A percentile compares a stretch with the other conserved stretches of the same genome.
These are phyloP conservation scores for Allomyces macrogynus DNA, from an alignment of 192 early-diverging fungal species.

Conservation along the genomic window DNA sequence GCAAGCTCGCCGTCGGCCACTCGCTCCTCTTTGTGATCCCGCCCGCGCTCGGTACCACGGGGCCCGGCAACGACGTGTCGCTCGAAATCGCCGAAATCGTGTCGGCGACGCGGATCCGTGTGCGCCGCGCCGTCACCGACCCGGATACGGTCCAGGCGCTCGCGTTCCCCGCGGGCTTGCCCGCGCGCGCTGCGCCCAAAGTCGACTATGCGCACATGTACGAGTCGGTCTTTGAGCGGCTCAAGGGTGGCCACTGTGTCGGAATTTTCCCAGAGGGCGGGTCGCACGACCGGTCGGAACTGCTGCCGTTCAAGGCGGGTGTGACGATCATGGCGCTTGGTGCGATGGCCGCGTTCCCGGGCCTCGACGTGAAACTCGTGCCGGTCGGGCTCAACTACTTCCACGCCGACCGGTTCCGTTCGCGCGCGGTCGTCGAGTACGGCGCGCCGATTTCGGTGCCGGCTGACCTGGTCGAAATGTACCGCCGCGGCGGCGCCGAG, in stretches of 20 bases:
- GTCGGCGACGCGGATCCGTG: slow-evolving; percentile 57
- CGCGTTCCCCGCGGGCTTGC: slow-evolving; percentile 2
- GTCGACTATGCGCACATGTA: slow-evolving; percentile 82
- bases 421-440: slow-evolving; percentile 90
- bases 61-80: neutral
- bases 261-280: slow-evolving; percentile 99
- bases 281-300: slow-evolving; percentile 85
- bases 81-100: slow-evolving; percentile 53
- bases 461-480: slow-evolving; percentile 59
- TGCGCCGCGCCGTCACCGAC: slow-evolving; percentile 61
- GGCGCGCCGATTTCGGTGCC: slow-evolving; percentile 71
- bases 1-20: neutral
- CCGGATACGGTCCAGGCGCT: slow-evolving; percentile 23
- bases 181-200: slow-evolving; percentile 36
- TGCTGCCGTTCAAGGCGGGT: slow-evolving; percentile 87
- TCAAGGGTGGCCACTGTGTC: slow-evolving; percentile 54
- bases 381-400: slow-evolving; percentile 90
- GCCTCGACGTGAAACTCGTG: slow-evolving; percentile 77
- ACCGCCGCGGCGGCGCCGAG: slow-evolving; percentile 5
- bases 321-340: slow-evolving; percentile 71
- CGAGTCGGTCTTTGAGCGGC: slow-evolving; percentile 48
- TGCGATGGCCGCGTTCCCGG: slow-evolving; percentile 67
- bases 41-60: neutral
- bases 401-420: slow-evolving; percentile 87
- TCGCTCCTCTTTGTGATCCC: neutral